Evolutionary conservation across 208 protist genomes (phyloP).

Genomic region (Trypanosoma rangeli): DNA sequence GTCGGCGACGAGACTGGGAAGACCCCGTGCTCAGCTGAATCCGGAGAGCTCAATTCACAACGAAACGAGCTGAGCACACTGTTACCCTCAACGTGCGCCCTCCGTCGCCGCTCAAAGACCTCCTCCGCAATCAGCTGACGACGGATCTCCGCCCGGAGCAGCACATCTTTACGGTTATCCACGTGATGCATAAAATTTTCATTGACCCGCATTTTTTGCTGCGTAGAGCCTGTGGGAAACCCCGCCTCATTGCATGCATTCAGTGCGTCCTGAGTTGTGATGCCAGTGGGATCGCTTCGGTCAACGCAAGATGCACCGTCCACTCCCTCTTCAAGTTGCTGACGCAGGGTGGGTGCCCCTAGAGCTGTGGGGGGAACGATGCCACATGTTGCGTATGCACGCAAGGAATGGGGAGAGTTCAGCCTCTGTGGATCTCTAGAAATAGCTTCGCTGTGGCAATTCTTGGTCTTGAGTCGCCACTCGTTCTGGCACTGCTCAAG

Average conservation of each 20-base stretch:
- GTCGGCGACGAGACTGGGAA: too few relatives aligned
- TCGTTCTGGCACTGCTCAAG: conserved; percentile 8
- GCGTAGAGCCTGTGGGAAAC: conserved; percentile 9
- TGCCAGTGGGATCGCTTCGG: not conserved
- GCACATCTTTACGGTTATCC: conserved; percentile 5
- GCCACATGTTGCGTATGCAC: conserved; percentile 20
- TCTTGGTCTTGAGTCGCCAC: not conserved
- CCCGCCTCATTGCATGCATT: conserved; percentile 20
- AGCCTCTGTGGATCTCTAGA: conserved; percentile 3
- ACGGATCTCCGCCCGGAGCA: conserved; percentile 15
- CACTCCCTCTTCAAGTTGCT: conserved; percentile 20
- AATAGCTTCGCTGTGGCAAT: not conserved
- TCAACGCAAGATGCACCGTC: conserved; percentile 3
- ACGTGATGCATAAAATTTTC: conserved; percentile 16
- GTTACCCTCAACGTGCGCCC: conserved; percentile 8
- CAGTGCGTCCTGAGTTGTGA: conserved; percentile 12
- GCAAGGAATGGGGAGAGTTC: conserved; percentile 30
- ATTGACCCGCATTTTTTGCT: conserved; percentile 22
- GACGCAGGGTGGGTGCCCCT: conserved; percentile 1
- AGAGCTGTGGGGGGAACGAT: conserved; percentile 17
- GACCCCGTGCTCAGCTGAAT: not conserved
- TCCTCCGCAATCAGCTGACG: conserved; percentile 30
- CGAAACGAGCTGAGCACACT: not conserved
- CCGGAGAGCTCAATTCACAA: not conserved
- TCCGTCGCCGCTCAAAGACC: conserved; percentile 18